Base-by-base conservation (phyloP, 345 rosid genomes). In the Odontarrhena argentea region DNA sequence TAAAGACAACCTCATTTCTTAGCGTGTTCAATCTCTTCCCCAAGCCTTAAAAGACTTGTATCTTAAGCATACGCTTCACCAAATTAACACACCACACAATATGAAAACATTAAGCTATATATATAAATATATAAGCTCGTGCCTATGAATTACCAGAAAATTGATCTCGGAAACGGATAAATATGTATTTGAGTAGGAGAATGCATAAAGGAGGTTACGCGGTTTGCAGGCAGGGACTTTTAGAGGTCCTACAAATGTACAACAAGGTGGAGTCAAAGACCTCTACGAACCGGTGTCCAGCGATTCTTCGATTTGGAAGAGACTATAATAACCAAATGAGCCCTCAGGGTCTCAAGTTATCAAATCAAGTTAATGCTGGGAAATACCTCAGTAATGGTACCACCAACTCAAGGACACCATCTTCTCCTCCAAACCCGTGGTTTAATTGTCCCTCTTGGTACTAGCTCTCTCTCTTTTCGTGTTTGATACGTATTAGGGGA, bases 391-490 rank as follows among this genome's bases (percentile, higher is more conserved):
- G 53, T 3, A 55, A 67, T 55, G 57, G 38, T 67, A 46, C 44
- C 25, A 62, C 38, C 15, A 13, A 68, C 46, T 22, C 49, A 15
- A 68, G 63, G 28, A 49, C 51, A 9, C 60, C 67, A 47, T 40
- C 80, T 56, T 55, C 73, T 44, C 74, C 75, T 32, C 52, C 75
- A 34, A 78, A 53, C 40, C 50, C 10, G n/a, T 63, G 67, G 45
- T 75, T 74, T 65, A 67, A 60, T 48, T 53, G 80, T 45, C 58
- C 73, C 3, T 30, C 53, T 34, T 76, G 86, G 91, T 86, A 80
- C 40, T 32, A n/a, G n/a, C n/a, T n/a, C n/a, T n/a, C 32, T 75
- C 15, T 50, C 38, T 48, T 49, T 61, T 0, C 38, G 11, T 56
- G 2, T 25, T 26, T 12, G n/a, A n/a, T n/a, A n/a, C n/a, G n/a